A percentile compares a stretch with the other conserved stretches of the same genome.
Evolutionary conservation across 306 rosid species (phyloP).

Genomic region (Elaeagnus macrophylla): DNA sequence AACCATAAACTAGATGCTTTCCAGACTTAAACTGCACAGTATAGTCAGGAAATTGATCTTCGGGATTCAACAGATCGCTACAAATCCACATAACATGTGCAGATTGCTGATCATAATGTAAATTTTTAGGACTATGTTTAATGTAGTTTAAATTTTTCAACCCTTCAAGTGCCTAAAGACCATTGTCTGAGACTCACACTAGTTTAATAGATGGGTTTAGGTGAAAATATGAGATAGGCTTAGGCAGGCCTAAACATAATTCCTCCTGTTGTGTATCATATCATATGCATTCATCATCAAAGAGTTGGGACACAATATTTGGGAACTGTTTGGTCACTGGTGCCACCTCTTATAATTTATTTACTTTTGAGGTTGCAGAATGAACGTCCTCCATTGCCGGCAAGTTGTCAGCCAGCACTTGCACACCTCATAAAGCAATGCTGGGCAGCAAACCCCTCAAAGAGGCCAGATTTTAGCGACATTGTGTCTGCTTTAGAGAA

Average conservation of each 20-base stretch:
- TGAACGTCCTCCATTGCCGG: conserved; percentile 94
- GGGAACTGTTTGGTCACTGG: background rate
- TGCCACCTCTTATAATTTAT: background rate
- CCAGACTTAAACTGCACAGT: too few relatives aligned
- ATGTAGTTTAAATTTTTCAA: background rate
- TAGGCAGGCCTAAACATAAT: too few relatives aligned
- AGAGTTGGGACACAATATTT: background rate
- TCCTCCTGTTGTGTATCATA: too few relatives aligned
- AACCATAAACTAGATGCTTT: too few relatives aligned
- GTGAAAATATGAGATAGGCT: background rate
- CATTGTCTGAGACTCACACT: background rate
- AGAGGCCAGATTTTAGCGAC: conserved; percentile 90
- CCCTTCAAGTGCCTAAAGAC: background rate
- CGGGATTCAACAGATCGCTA: background rate
- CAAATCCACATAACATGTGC: background rate
- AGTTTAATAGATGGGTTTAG: background rate
- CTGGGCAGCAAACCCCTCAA: conserved; percentile 86
- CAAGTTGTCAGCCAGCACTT: conserved; percentile 84
- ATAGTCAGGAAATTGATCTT: background rate
- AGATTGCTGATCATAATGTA: background rate
- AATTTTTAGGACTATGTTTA: too few relatives aligned
- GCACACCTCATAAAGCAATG: conserved; percentile 92
- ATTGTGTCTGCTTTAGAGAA: conserved; percentile 74
- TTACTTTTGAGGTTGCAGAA: conserved; percentile 43
- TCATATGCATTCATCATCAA: too few relatives aligned